phyloP scores from a whole-genome alignment of 495 filamentous ascomycete genomes.

The Hamigera avellanea region DNA sequence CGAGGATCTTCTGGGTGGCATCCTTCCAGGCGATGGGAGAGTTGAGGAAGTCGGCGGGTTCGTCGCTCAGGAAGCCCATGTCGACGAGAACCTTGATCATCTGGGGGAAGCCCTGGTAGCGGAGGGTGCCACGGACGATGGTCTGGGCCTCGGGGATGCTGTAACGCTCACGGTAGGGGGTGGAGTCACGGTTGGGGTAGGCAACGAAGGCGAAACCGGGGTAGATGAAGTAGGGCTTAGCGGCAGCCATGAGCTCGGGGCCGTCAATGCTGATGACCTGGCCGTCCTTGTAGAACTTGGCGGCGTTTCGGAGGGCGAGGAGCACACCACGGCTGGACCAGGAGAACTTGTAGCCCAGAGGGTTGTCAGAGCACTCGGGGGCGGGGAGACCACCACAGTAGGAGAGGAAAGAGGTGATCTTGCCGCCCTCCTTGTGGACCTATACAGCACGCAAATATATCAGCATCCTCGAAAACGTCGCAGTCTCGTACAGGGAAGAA shows the following conservation, averaged over 20 bases:
- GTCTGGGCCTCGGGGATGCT: conserved; percentile 67
- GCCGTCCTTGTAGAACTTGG: conserved; percentile 71
- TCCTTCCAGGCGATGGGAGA: conserved; percentile 64
- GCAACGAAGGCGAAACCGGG: conserved; percentile 82
- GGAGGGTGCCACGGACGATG: conserved; percentile 56
- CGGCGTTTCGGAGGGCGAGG: conserved; percentile 75
- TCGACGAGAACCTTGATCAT: conserved; percentile 80
- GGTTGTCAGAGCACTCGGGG: conserved; percentile 79
- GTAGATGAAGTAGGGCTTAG: conserved; percentile 88
- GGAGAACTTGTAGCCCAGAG: conserved; percentile 92
- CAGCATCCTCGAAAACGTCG: not conserved
- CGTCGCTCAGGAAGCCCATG: conserved; percentile 68
- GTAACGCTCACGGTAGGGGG: conserved; percentile 77
- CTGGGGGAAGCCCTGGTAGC: conserved; percentile 80
- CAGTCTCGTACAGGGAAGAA: not conserved
- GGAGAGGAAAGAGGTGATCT: conserved; percentile 69
- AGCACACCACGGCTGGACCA: conserved; percentile 81
- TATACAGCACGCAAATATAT: not conserved
- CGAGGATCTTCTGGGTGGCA: conserved; percentile 62
- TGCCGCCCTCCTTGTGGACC: conserved; percentile 69
- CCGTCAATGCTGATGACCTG: conserved; percentile 49
- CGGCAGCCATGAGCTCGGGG: conserved; percentile 69
- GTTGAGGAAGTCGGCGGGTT: conserved; percentile 47
- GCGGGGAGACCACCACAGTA: conserved; percentile 86
- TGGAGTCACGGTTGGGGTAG: conserved; percentile 89